phyloP scores from a whole-genome alignment of 2,329 filamentous ascomycete genomes.

The Paracoccidioides lutzii region DNA sequence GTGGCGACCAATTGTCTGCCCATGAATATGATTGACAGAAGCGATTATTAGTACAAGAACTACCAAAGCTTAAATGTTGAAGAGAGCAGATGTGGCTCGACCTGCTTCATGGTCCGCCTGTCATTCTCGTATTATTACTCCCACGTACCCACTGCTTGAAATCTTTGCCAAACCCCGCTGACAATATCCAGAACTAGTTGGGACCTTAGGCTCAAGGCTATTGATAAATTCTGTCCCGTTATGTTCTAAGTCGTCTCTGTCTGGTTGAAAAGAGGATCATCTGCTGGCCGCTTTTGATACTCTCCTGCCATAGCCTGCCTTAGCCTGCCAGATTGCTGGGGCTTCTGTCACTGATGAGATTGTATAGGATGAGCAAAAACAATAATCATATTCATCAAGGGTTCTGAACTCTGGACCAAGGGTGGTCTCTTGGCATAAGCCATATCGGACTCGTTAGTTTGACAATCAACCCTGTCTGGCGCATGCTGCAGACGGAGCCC shows the following conservation, averaged over 20 bases:
- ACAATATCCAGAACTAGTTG: background rate
- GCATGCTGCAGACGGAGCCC: background rate
- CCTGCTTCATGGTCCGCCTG: background rate
- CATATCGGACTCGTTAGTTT: background rate
- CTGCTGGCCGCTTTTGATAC: constrained; percentile 4
- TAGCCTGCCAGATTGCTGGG: background rate
- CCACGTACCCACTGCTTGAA: background rate
- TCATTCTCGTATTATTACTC: constrained; percentile 2
- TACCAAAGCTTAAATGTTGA: constrained; percentile 2
- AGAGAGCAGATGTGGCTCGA: background rate
- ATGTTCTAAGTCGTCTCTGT: background rate
- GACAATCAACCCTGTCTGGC: constrained; percentile 1
- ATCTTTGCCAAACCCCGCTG: background rate
- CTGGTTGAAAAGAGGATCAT: constrained; percentile 1
- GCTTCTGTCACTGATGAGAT: background rate
- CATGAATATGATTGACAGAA: background rate
- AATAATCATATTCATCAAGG: background rate
- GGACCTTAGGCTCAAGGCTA: background rate
- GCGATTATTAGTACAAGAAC: background rate
- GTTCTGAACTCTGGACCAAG: constrained; percentile 2
- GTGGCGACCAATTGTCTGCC: too few relatives aligned
- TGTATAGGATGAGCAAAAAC: background rate
- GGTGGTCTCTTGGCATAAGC: constrained; percentile 1
- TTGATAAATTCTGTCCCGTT: background rate
- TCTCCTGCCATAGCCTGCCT: too few relatives aligned